Base-by-base conservation (phyloP, 2,329 filamentous ascomycete genomes). In the Verticillium dahliae region DNA sequence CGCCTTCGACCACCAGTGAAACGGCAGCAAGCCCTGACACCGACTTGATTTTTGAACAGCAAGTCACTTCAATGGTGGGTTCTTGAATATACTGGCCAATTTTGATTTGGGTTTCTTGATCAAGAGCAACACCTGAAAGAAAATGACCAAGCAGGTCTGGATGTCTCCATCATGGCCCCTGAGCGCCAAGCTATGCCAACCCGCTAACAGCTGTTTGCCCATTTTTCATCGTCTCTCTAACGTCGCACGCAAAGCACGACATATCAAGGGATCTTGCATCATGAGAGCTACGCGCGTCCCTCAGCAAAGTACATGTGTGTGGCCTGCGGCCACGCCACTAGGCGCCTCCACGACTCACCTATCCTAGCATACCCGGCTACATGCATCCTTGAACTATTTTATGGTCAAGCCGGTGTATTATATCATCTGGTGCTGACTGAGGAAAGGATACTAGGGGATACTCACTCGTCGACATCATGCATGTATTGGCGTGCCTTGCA, bases 201-300 rank as follows among this genome's bases (percentile, higher is more conserved):
- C 45, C 45, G 13, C n/a, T 11, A 22, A 27, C 3, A 2, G 9
- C 22, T 50, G 38, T 58, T 35, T 27, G 33, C 57, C 27, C 22
- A 14, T 7, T 18, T 13, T 18, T 14, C 38, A 27, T 39, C 22
- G 15, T 34, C 39, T 31, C 34, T 52, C 18, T 27, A 14, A 35
- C 6, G 22, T 31, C 6, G 38, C 34, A 15, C 10, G 22, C 27
- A 9, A 50, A 59, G 58, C 58, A 59, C 58, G 58, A 55, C 58
- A 59, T 59, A 31, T 38, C n/a, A 22, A 34, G 41, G 13, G 22
- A 54, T 59, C 54, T 59, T 45, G 45, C 58, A 34, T 59, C 45
- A 59, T 59, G 14, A 9, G 4, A 7, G 22, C 45, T n/a, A 50
- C 18, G 22, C 27, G 27, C 27, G 27, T 45, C n/a, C 37, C 13